Conservation (phyloP, 305 asterid species). For the Striga hermonthica region DNA sequence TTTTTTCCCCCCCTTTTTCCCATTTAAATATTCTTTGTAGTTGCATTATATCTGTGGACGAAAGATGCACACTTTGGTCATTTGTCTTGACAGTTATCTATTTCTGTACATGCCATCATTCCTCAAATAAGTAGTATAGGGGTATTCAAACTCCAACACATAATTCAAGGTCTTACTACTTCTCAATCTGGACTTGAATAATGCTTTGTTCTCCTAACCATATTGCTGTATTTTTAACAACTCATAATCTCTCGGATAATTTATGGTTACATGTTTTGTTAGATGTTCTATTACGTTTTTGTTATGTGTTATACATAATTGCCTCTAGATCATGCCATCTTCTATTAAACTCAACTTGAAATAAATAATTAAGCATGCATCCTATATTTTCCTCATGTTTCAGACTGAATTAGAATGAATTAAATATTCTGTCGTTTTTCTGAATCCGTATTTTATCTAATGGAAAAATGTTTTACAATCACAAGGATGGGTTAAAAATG, state of each 20-base stretch:
- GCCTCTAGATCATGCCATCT: slow-evolving; percentile 14
- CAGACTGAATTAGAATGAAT: too few species aligned
- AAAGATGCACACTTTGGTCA: background rate
- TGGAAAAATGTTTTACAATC: slow-evolving; percentile 36
- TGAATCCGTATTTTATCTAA: slow-evolving; percentile 31
- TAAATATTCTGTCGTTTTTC: background rate
- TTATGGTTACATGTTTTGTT: background rate
- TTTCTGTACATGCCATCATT: background rate
- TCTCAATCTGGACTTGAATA: background rate
- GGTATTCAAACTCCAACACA: background rate
- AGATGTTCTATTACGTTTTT: background rate
- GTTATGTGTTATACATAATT: background rate
- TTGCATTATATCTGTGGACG: slow-evolving; percentile 1
- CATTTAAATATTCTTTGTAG: background rate
- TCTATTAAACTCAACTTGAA: background rate
- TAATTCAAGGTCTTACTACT: background rate
- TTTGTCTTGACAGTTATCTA: slow-evolving; percentile 7
- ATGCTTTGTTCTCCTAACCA: slow-evolving; percentile 9
- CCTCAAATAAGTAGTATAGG: slow-evolving; percentile 1
- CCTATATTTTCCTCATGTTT: too few species aligned
- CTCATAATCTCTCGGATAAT: slow-evolving; percentile 12
- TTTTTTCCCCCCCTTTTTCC: too few species aligned
- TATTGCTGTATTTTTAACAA: background rate
- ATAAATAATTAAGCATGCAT: too few species aligned
- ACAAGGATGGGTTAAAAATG: slow-evolving; percentile 96